Conservation (phyloP, 495 filamentous ascomycete genomes). For the Massariosphaeria phaeospora region DNA sequence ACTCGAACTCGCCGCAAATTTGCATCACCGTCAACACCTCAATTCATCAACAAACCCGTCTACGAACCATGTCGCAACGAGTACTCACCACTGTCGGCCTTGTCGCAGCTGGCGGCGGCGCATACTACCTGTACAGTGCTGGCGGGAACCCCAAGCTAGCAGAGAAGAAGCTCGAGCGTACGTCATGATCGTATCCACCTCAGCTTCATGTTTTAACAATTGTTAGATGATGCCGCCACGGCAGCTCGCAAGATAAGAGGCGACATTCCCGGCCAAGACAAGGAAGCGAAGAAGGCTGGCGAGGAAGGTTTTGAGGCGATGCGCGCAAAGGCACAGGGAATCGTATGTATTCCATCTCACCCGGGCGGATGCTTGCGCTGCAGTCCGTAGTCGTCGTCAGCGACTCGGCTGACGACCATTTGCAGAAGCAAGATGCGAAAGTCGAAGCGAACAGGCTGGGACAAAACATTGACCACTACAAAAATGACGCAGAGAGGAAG, state of each 20-base stretch:
- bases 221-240: slow-evolving; percentile 57
- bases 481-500: slow-evolving; percentile 59
- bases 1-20: slow-evolving; percentile 16
- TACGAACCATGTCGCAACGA: slow-evolving; percentile 28
- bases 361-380: not conserved
- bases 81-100: slow-evolving; percentile 43
- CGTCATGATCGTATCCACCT: slow-evolving; percentile 10
- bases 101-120: slow-evolving; percentile 60
- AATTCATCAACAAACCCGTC: not conserved
- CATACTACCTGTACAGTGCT: slow-evolving; percentile 88
- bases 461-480: slow-evolving; percentile 54
- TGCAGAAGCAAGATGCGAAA: slow-evolving; percentile 59
- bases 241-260: slow-evolving; percentile 62
- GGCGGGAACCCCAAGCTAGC: slow-evolving; percentile 79
- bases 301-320: slow-evolving; percentile 52
- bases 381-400: not conserved
- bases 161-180: slow-evolving; percentile 77
- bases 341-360: slow-evolving; percentile 41
- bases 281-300: slow-evolving; percentile 50
- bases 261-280: slow-evolving; percentile 50
- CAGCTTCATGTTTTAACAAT: slow-evolving; percentile 23
- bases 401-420: slow-evolving; percentile 2
- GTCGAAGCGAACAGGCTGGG: slow-evolving; percentile 49
- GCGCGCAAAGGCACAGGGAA: slow-evolving; percentile 28
- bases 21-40: slow-evolving; percentile 33